phyloP scores from a whole-genome alignment of 768 basidiomycete species.

The Mycena sanguinolenta region DNA sequence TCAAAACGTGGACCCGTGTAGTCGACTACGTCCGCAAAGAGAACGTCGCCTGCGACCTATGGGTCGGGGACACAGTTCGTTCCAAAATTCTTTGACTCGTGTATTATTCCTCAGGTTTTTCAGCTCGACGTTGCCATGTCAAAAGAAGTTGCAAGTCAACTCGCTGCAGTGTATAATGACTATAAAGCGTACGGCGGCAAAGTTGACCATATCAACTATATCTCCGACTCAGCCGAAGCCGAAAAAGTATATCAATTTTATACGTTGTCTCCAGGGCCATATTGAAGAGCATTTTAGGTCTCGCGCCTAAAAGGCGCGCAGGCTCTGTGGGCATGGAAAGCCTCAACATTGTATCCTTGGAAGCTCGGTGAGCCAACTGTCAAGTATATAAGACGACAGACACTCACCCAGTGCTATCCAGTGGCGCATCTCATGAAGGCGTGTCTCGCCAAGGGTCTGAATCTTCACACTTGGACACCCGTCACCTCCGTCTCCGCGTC shows the following conservation, averaged over 20 bases:
- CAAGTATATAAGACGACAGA: neutral
- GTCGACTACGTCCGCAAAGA: constrained; percentile 33
- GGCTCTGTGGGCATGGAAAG: constrained; percentile 48
- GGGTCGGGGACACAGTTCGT: constrained; percentile 40
- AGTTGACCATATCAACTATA: constrained; percentile 36
- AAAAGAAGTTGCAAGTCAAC: constrained; percentile 24
- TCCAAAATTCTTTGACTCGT: neutral
- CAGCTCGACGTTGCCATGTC: constrained; percentile 38
- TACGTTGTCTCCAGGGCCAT: neutral
- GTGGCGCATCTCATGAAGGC: constrained; percentile 27
- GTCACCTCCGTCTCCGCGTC: constrained; percentile 52
- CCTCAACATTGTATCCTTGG: constrained; percentile 35
- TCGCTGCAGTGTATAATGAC: constrained; percentile 20
- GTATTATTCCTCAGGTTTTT: neutral
- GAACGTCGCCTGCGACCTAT: constrained; percentile 40
- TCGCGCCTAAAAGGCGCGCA: constrained; percentile 49
- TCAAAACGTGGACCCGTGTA: constrained; percentile 34
- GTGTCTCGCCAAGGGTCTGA: constrained; percentile 45
- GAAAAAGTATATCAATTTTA: constrained; percentile 18
- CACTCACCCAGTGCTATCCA: neutral
- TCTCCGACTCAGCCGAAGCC: constrained; percentile 37
- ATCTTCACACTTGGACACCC: constrained; percentile 60
- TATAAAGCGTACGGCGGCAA: constrained; percentile 40
- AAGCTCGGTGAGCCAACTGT: constrained; percentile 20
- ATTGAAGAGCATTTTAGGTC: constrained; percentile 28